Evolutionary conservation across 2,329 filamentous ascomycete genomes (phyloP).

Genomic region (Aureobasidium sp.): DNA sequence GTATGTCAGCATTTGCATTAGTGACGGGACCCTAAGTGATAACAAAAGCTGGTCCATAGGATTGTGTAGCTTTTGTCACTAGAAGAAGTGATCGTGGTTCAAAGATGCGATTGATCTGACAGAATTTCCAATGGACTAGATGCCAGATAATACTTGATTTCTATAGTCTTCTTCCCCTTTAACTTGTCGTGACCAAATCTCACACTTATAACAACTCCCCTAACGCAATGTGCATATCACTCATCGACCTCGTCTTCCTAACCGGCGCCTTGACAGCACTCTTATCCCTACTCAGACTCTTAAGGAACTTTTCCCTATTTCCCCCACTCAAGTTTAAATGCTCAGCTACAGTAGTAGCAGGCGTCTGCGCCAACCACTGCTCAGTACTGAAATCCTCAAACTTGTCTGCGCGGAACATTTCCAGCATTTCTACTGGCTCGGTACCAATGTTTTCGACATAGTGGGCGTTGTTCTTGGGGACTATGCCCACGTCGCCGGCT

Average conservation of each 20-base stretch:
- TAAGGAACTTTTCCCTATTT: conserved; percentile 9
- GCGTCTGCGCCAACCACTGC: conserved; percentile 63
- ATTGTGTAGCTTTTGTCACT: too few relatives aligned
- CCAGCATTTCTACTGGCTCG: conserved; percentile 65
- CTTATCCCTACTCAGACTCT: conserved; percentile 13
- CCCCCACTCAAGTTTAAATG: conserved; percentile 10
- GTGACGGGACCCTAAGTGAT: too few relatives aligned
- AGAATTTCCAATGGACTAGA: too few relatives aligned
- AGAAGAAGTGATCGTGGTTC: too few relatives aligned
- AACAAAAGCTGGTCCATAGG: too few relatives aligned
- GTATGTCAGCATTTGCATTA: too few relatives aligned
- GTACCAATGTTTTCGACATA: conserved; percentile 78
- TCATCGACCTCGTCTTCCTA: conserved; percentile 13
- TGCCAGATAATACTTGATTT: too few relatives aligned
- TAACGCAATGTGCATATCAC: conserved; percentile 8
- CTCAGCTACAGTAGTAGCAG: conserved; percentile 47
- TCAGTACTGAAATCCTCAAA: conserved; percentile 57
- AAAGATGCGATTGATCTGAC: too few relatives aligned
- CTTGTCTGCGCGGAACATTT: conserved; percentile 57
- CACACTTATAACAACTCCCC: background rate
- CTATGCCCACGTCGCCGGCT: conserved; percentile 68
- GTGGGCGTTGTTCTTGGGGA: conserved; percentile 68
- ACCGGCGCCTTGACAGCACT: conserved; percentile 12
- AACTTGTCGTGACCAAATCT: too few relatives aligned
- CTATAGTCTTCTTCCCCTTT: too few relatives aligned